phyloP scores from a whole-genome alignment of 2,329 filamentous ascomycete species.

The Didymella lethalis region DNA sequence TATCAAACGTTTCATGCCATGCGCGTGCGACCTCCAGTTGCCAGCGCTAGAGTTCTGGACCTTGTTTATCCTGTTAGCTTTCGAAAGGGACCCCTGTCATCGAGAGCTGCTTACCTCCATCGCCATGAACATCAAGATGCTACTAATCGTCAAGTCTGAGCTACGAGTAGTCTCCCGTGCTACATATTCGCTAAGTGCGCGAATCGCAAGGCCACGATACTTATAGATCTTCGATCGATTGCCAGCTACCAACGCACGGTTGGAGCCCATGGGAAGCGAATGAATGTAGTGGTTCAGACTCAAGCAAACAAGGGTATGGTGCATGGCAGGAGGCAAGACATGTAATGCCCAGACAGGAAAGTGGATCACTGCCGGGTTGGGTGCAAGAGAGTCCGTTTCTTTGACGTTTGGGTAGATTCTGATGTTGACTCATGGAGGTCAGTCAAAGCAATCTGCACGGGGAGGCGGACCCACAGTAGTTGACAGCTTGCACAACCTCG shows the following conservation, averaged over 20 bases:
- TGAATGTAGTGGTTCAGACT: conserved; percentile 38
- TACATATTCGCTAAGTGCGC: conserved; percentile 34
- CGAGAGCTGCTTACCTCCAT: conserved; percentile 31
- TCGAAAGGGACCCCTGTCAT: neutral
- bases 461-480: conserved; percentile 37
- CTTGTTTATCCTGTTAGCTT: conserved; percentile 19
- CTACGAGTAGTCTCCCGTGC: conserved; percentile 35
- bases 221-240: conserved; percentile 37
- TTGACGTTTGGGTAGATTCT: conserved; percentile 34
- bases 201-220: conserved; percentile 42
- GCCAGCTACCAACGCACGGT: conserved; percentile 15
- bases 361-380: conserved; percentile 37
- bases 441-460: neutral
- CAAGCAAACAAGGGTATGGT: conserved; percentile 40
- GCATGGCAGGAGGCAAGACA: conserved; percentile 40
- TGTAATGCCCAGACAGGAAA: conserved; percentile 40
- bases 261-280: conserved; percentile 22
- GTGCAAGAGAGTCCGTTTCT: conserved; percentile 28
- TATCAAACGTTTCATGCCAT: conserved; percentile 38
- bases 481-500: conserved; percentile 43
- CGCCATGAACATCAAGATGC: conserved; percentile 41
- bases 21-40: conserved; percentile 40
- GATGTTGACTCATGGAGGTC: conserved; percentile 33
- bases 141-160: conserved; percentile 38
- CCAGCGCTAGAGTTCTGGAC: conserved; percentile 34